Evolutionary conservation across 2,329 filamentous ascomycete species (phyloP), one percentile per base, ranked within the genome.

Genomic region (Xylariaceae sp.): DNA sequence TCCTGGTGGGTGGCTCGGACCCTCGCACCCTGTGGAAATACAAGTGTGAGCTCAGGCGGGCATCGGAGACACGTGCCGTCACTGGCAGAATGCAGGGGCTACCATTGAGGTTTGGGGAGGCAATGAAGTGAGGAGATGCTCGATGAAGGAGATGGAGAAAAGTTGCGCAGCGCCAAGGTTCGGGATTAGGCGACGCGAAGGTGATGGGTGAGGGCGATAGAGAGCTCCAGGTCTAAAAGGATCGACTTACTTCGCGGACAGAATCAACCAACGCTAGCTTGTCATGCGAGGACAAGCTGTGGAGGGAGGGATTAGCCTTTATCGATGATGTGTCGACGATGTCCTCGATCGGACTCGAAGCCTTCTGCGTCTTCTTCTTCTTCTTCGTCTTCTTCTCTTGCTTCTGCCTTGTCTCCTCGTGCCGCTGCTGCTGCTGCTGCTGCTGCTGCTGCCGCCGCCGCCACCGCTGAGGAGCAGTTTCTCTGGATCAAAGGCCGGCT

Each of bases 231-330:
- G 24, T 26, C 24, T 26, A 26, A 26, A 26, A 18, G 37, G 31
- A 35, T 33, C 22, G 33, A 49, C 50, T 51, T 42, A 52, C 49
- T 42, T 46, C 25, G 33, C 33, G 24, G 34, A 39, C 32, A 38
- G 33, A 42, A 44, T 35, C 35, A 25, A 36, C 37, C 34, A 36
- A 31, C 37, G 36, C 29, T 31, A 40, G 47, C 40, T 46, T 45
- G 43, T 46, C 43, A 36, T 51, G 31, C 36, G 38, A 42, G 33
- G 44, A 49, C 49, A 50, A 49, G 48, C 41, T 45, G 36, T 32
- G 36, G 27, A 32, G 26, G 22, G 31, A 31, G 32, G 36, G 33
- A 25, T 39, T 37, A 31, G 28, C 33, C 16, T 13, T 19, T 31
- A 28, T 49, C 32, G 34, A 37, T 30, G 37, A 35, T 15, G 42